Base-by-base conservation (phyloP, 139 green algal species). In the Coelastrella sp. region DNA sequence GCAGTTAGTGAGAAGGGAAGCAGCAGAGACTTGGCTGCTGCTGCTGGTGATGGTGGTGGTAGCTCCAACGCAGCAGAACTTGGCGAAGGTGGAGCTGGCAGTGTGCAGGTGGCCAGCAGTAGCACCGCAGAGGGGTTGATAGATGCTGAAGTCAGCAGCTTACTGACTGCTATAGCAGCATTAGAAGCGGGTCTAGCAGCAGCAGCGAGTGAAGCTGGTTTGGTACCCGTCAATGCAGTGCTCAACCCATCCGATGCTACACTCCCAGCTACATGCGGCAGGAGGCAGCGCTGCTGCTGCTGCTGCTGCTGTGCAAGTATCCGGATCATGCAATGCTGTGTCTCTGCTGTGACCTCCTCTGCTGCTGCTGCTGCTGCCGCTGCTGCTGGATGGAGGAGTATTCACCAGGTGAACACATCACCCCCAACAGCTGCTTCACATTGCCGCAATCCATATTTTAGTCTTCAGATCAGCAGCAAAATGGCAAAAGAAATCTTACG, bases 221-320 rank as follows among this genome's bases (percentile, higher is more conserved):
- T 21, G 3, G 53, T n/a, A n/a, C n/a, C n/a, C n/a, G n/a, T n/a
- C n/a, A n/a, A n/a, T n/a, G n/a, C n/a, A n/a, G n/a, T n/a, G n/a
- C n/a, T n/a, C n/a, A n/a, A n/a, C n/a, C n/a, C n/a, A n/a, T n/a
- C n/a, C n/a, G n/a, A 13, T 13, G 30, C 73, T 81, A 23, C 30
- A 17, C 2, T 17, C 32, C 32, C 50, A 27, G 32, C 73, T 81
- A 35, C 19, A 27, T 5, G 19, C 9, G 23, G 60, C 73, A 67
- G 73, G 67, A 57, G 48, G 75, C 75, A 66, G 75, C 75, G 75
- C 75, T 27, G 35, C 75, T 82, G 75, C 75, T 27, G 51, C 75
- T 40, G 45, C 41, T 34, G 41, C 59, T 8, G 78, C 60, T 21
- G 13, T 84, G n/a, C 78, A 71, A 30, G 78, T 76, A 9, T 23